phyloP scores from a whole-genome alignment of 202 grass and related monocot genomes.

The Zizania palustris region DNA sequence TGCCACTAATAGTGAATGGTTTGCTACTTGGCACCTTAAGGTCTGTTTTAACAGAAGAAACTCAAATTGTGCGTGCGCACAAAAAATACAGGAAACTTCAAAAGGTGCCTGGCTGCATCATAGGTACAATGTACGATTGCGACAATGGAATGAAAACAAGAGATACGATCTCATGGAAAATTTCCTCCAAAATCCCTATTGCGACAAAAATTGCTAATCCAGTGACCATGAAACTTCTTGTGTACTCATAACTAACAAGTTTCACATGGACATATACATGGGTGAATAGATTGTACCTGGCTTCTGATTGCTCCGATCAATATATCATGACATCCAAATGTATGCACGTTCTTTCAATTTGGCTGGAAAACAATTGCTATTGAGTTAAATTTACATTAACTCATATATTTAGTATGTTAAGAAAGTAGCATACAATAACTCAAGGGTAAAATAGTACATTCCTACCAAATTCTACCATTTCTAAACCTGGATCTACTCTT shows the following conservation, averaged over 20 bases:
- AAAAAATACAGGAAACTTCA: not conserved
- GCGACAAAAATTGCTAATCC: not conserved
- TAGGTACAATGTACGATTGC: not conserved
- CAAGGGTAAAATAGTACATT: no score
- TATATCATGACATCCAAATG: conserved; percentile 90
- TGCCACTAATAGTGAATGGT: not conserved
- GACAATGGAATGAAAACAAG: not conserved
- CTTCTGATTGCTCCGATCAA: conserved; percentile 93
- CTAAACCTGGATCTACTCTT: no score
- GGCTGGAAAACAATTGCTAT: not conserved
- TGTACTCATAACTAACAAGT: not conserved
- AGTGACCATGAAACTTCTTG: conserved; percentile 10
- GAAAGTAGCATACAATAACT: no score
- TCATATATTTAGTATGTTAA: no score
- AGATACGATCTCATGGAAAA: not conserved
- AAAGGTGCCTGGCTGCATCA: not conserved
- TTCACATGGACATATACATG: conserved; percentile 3
- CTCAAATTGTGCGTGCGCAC: not conserved
- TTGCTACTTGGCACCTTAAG: conserved; percentile 23
- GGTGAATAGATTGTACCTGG: conserved; percentile 60
- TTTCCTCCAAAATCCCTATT: not conserved
- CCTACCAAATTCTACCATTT: no score
- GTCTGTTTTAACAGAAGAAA: not conserved
- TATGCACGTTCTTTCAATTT: conserved; percentile 84
- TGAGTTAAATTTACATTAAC: no score